These are phyloP conservation scores for Debaryomyces psychrophilus DNA, from an alignment of 1,139 yeast genomes.

Conservation along the genomic window DNA sequence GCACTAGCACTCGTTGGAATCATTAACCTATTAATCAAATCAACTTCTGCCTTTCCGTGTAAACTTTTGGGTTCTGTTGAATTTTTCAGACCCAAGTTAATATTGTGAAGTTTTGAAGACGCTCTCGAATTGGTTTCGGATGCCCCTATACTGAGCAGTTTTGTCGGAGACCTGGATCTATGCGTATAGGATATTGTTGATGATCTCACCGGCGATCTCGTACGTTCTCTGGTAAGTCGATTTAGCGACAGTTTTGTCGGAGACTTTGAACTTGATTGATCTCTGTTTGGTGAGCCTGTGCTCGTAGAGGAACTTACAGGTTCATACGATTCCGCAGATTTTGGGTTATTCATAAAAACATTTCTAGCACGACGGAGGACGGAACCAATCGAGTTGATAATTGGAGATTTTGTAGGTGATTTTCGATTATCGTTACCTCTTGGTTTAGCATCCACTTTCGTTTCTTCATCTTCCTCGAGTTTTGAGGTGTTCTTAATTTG, in stretches of 20 bases:
- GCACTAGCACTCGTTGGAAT: conserved; percentile 37
- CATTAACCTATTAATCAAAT: conserved; percentile 25
- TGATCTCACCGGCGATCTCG: conserved; percentile 6
- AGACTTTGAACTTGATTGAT: neutral
- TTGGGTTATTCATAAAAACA: conserved; percentile 16
- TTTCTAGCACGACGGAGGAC: conserved; percentile 21
- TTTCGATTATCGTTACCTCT: neutral
- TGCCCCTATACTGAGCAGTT: conserved; percentile 10
- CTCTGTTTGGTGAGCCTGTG: conserved; percentile 6
- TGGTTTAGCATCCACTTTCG: neutral
- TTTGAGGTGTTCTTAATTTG: neutral
- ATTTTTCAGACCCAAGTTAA: neutral
- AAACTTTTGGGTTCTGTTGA: conserved; percentile 1
- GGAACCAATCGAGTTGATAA: conserved; percentile 15
- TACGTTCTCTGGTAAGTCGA: conserved; percentile 1
- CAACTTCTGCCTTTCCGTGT: conserved; percentile 15
- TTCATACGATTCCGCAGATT: conserved; percentile 7
- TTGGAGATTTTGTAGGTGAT: conserved; percentile 5
- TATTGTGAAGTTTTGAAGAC: neutral
- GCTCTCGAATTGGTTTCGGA: conserved; percentile 1
- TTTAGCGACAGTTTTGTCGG: conserved; percentile 2
- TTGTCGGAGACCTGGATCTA: conserved; percentile 20
- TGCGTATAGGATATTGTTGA: conserved; percentile 1
- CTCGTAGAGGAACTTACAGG: conserved; percentile 1
- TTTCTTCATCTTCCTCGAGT: neutral